A percentile compares a stretch with the other conserved stretches of the same genome.
These are phyloP conservation scores for Solanum hybrid DNA, from an alignment of 305 asterid species.

Conservation along the genomic window DNA sequence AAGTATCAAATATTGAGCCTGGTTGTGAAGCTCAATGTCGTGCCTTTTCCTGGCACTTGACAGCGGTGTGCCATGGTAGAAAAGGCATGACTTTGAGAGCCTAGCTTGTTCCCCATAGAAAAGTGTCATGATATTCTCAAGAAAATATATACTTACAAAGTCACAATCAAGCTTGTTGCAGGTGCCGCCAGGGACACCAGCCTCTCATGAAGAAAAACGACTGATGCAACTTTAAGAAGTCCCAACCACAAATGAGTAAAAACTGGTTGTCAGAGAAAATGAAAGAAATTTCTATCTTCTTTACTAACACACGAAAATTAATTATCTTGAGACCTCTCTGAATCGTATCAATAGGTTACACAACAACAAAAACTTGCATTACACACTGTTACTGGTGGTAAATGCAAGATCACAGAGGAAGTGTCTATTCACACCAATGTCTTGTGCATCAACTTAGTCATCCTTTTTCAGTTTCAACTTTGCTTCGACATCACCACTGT, in stretches of 20 bases:
- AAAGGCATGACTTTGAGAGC: not conserved
- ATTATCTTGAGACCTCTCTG: not conserved
- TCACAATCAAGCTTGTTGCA: not conserved
- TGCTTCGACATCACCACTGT: slow-evolving; percentile 64
- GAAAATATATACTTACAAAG: not conserved
- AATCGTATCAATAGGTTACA: not conserved
- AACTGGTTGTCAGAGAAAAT: not conserved
- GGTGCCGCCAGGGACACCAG: not conserved
- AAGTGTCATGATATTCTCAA: not conserved
- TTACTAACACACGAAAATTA: not conserved
- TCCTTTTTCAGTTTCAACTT: slow-evolving; percentile 34
- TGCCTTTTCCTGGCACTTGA: not conserved
- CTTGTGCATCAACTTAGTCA: not conserved
- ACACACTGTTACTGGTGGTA: not conserved
- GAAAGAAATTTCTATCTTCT: not conserved
- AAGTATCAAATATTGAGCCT: not conserved
- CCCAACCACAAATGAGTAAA: not conserved
- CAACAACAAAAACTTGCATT: not conserved
- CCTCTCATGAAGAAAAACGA: not conserved
- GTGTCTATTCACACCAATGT: not conserved
- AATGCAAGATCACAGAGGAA: not conserved
- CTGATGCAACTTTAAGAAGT: not conserved
- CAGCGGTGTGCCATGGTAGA: not conserved
- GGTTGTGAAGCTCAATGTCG: not conserved
- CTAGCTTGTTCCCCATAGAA: not conserved